Evolutionary conservation across 768 basidiomycete genomes (phyloP).

Genomic region (Candolleomyces aberdarensis): DNA sequence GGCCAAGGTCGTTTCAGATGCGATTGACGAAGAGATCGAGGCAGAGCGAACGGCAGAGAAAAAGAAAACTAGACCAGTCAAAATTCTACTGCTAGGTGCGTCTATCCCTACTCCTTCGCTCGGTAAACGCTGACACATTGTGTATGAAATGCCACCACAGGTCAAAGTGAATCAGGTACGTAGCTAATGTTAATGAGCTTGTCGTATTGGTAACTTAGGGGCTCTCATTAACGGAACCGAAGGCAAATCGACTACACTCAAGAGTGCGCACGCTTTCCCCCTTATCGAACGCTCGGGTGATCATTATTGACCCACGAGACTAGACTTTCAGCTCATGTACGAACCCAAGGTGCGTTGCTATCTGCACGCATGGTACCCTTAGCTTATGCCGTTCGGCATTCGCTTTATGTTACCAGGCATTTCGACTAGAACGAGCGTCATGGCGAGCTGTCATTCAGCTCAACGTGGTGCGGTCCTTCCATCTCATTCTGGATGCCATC

Average conservation of each 20-base stretch:
- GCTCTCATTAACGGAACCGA: constrained; percentile 1
- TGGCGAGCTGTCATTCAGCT: constrained; percentile 71
- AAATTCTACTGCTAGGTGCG: constrained; percentile 61
- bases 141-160: constrained; percentile 26
- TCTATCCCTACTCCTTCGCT: background rate
- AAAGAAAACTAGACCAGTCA: constrained; percentile 47
- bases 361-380: background rate
- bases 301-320: background rate
- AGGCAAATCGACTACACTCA: constrained; percentile 82
- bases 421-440: constrained; percentile 55
- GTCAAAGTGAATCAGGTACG: constrained; percentile 81
- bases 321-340: constrained; percentile 65
- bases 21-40: constrained; percentile 63
- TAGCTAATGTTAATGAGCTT: background rate
- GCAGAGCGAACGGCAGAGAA: constrained; percentile 44
- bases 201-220: no score
- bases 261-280: constrained; percentile 51
- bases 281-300: background rate
- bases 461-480: constrained; percentile 67
- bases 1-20: constrained; percentile 55
- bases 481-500: constrained; percentile 58
- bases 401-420: constrained; percentile 33
- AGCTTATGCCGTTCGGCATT: background rate
- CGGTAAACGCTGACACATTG: background rate
- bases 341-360: constrained; percentile 45